Conservation (phyloP, 371 early-diverging fungal genomes). For the Rhizopus sp. region DNA sequence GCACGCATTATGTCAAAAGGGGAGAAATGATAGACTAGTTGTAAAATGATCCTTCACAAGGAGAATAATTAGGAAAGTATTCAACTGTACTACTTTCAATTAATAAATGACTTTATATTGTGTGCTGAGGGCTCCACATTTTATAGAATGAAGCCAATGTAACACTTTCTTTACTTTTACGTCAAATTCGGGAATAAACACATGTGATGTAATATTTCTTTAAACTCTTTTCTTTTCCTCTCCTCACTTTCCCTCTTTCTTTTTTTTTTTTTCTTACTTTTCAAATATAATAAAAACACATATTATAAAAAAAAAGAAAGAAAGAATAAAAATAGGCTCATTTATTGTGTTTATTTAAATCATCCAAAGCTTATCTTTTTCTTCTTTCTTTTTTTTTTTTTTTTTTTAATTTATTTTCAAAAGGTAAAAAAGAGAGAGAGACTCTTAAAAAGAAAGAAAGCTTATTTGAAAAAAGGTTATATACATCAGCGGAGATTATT, state of each 20-base stretch:
- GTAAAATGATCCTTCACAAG: too few relatives aligned
- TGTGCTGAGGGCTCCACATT: too few relatives aligned
- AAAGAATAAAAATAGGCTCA: neutral
- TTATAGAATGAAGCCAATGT: too few relatives aligned
- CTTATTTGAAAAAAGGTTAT: neutral
- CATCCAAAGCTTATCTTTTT: neutral
- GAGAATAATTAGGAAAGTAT: too few relatives aligned
- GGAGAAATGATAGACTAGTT: too few relatives aligned
- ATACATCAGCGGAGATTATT: too few relatives aligned
- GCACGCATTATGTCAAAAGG: too few relatives aligned
- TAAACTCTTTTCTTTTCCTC: conserved; percentile 16
- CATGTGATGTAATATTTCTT: conserved; percentile 19
- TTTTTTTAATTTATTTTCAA: too few relatives aligned
- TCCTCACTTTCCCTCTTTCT: conserved; percentile 14
- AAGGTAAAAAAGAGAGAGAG: conserved; percentile 1
- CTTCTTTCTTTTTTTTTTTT: conserved; percentile 4
- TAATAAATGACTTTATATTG: too few relatives aligned
- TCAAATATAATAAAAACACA: neutral
- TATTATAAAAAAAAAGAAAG: neutral
- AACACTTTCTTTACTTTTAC: neutral
- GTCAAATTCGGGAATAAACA: conserved; percentile 8
- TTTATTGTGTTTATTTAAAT: too few relatives aligned
- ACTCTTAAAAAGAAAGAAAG: conserved; percentile 5
- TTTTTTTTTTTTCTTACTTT: conserved; percentile 15
- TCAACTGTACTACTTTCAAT: too few relatives aligned